Base-by-base conservation (phyloP, 306 rosid genomes). In the Urtica urens region DNA sequence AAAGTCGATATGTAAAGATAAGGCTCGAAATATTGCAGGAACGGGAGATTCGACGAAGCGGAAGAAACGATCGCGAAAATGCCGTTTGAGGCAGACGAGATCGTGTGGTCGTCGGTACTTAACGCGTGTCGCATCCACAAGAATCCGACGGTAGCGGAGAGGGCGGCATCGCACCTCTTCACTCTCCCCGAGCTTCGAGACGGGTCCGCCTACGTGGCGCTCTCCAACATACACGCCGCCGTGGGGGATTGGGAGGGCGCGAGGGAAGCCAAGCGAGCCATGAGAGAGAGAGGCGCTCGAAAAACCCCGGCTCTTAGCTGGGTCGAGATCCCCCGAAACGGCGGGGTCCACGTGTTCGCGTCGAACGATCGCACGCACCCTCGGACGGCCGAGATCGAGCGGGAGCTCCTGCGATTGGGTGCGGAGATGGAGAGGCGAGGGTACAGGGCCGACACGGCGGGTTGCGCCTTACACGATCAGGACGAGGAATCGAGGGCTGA, bases 161-260 rank as follows among this genome's bases (percentile, higher is more conserved):
- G 66, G 59, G 94, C 87, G 49, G 92, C 99, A 26, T 72, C 58
- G 25, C 63, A 51, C 40, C 90, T 85, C 43, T 90, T 90, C 62
- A 79, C 65, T 22, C 81, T 77, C 94, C 53, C 62, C 34, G 70
- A 42, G 44, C 82, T 90, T 23, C 69, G 85, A 62, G 73, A 85
- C 45, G 92, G 92, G 56, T 84, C 76, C 40, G 79, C 94, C 47
- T 90, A 79, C 55, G 73, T 85, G 60, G 77, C 42, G 73, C 66
- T 90, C 84, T 72, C 97, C 18, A 90, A 81, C 66, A 81, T 90
- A 48, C 85, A 84, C 53, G 95, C 97, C 49, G 87, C 62, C 56
- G 78, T 78, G 23, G 97, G 92, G 57, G 64, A 79, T 59, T 84
- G 97, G 95, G 94, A 90, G 34, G 73, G 58, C 68, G 93, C 77